phyloP scores from a whole-genome alignment of 805 yeast genomes.

The Candida yuanshanica region DNA sequence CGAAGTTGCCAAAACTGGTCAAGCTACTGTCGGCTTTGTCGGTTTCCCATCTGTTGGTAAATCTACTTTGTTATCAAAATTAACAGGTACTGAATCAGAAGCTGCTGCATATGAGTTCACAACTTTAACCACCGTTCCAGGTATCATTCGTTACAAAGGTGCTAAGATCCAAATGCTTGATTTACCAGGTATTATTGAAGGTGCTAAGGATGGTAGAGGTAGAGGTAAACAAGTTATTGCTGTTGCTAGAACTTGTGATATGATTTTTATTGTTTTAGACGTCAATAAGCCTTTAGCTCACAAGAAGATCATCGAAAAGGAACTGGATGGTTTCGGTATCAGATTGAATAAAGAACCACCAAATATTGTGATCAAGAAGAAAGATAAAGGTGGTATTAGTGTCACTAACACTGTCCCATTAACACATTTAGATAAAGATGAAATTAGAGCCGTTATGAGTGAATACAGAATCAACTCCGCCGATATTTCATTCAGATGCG shows the following conservation, averaged over 20 bases:
- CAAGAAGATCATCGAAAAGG: constrained; percentile 89
- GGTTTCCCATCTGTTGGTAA: constrained; percentile 95
- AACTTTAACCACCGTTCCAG: constrained; percentile 95
- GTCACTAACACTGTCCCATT: constrained; percentile 91
- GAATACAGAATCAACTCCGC: constrained; percentile 96
- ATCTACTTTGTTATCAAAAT: constrained; percentile 75
- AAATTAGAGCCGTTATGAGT: constrained; percentile 90
- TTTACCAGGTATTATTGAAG: constrained; percentile 86
- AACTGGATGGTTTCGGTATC: constrained; percentile 95
- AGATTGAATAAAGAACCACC: constrained; percentile 91
- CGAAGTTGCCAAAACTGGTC: constrained; percentile 99
- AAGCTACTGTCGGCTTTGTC: constrained; percentile 93
- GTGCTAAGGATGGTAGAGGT: constrained; percentile 89
- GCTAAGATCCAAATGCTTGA: constrained; percentile 96
- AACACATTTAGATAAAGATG: constrained; percentile 88
- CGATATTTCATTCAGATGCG: constrained; percentile 93
- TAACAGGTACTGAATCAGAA: constrained; percentile 95
- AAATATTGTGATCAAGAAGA: constrained; percentile 83
- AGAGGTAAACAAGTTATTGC: constrained; percentile 97
- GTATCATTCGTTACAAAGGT: constrained; percentile 92
- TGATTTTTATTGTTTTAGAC: constrained; percentile 88
- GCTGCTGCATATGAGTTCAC: constrained; percentile 99
- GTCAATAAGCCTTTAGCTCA: constrained; percentile 95
- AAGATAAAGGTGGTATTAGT: constrained; percentile 93
- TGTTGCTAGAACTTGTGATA: constrained; percentile 95